Evolutionary conservation across 192 early-diverging fungal species (phyloP), one percentile per base, ranked within the genome.

Genomic region (Coemansia pectinata): DNA sequence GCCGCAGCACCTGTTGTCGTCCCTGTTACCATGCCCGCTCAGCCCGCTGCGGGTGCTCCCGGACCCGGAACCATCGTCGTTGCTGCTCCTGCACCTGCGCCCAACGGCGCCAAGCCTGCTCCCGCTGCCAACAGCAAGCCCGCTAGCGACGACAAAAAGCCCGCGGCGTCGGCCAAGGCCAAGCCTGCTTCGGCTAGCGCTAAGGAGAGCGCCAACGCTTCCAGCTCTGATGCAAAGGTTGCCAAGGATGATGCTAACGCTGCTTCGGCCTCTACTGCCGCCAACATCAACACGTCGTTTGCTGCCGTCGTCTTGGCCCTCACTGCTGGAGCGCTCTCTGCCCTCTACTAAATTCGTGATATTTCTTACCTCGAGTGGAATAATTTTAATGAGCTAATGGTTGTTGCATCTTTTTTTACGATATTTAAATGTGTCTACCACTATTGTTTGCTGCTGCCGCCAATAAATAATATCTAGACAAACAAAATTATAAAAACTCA

Each of bases 241-340:
- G 62, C 41, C 42, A 74, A 77, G 71, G 68, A 77, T 15, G 65
- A 69, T 2, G 27, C 61, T n/a, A 63, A 44, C 42, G 41, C 58
- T 15, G 55, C 64, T 0, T 47, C 58, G n/a, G 67, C 33, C 6
- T 75, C 60, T 23, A 61, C 60, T 57, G 67, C 66, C 1, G 44
- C 67, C 42, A 25, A 36, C 15, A 25, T 31, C 62, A 45, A 53
- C 25, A 48, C 67, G 2, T 77, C 80, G 27, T 25, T 77, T 21
- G 76, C 76, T 17, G 80, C 76, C 2, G 59, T 65, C 14, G 66
- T 61, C 11, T 33, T 83, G 48, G 80, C 80, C 17, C 33, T 78
- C 48, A 25, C 69, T 40, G 80, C 58, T 21, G 34, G 58, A 11
- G 58, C 69, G 1, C 14, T 83, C 27, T 67, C 80, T 48, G 80